phyloP scores from a whole-genome alignment of 1,284 basidiomycete species.

The Cutaneotrichosporon cutaneum region DNA sequence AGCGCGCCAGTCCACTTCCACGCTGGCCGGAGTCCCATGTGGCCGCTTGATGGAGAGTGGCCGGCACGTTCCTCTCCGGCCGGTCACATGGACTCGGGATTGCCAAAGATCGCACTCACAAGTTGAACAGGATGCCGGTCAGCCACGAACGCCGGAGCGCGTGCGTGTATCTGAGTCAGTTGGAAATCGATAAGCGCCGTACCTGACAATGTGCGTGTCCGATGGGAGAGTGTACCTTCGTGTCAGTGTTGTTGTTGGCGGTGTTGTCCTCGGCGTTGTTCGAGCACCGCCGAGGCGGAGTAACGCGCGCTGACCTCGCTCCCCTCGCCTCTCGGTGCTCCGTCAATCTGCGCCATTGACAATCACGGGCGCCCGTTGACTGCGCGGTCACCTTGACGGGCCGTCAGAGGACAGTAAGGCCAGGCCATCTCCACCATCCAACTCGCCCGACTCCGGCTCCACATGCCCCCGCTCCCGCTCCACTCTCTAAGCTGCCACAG shows the following conservation, averaged over 20 bases:
- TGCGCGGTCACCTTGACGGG: background rate
- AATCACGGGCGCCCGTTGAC: background rate
- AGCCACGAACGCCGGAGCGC: constrained; percentile 52
- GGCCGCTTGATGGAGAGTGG: too few relatives aligned
- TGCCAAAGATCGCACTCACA: constrained; percentile 26
- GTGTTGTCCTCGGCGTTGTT: background rate
- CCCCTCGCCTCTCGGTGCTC: background rate
- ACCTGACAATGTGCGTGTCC: constrained; percentile 30
- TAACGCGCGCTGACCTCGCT: background rate
- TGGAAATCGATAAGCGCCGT: background rate
- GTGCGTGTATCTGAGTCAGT: constrained; percentile 43
- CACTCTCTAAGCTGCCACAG: background rate
- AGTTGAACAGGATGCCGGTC: constrained; percentile 46
- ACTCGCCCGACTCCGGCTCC: too few relatives aligned
- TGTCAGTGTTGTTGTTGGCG: constrained; percentile 5
- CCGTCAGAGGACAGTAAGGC: background rate
- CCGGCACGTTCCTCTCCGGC: background rate
- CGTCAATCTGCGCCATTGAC: background rate
- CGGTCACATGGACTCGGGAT: background rate
- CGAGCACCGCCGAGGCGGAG: background rate
- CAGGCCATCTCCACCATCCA: too few relatives aligned
- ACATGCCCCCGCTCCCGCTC: too few relatives aligned
- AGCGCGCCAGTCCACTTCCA: too few relatives aligned
- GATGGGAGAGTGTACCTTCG: constrained; percentile 31
- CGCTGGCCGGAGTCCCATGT: too few relatives aligned